Evolutionary conservation across 2,329 filamentous ascomycete species (phyloP).

Genomic region (Ophiostoma angusticollis): DNA sequence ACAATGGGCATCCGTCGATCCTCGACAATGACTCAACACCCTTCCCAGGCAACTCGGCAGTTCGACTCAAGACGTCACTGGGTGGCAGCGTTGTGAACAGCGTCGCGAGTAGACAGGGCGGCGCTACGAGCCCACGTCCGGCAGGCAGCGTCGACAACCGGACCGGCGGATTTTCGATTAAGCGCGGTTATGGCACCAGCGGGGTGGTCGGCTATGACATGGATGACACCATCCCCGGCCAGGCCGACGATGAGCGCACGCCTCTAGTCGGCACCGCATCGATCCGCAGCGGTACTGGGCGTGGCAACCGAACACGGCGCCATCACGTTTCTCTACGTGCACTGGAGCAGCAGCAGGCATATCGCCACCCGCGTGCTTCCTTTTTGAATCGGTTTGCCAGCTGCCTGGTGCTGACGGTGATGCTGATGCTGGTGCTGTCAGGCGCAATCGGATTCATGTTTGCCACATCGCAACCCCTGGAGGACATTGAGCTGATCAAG

Average conservation of each 20-base stretch:
- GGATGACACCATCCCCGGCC: slow-evolving; percentile 54
- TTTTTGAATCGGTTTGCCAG: slow-evolving; percentile 67
- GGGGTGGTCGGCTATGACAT: slow-evolving; percentile 59
- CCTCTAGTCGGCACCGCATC: slow-evolving; percentile 57
- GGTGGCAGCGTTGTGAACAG: slow-evolving; percentile 18
- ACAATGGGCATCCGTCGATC: slow-evolving; percentile 55
- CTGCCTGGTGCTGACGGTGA: slow-evolving; percentile 69
- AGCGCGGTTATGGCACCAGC: slow-evolving; percentile 14
- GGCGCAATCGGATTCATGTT: slow-evolving; percentile 81
- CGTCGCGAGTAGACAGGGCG: slow-evolving; percentile 40
- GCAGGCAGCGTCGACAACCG: slow-evolving; percentile 22
- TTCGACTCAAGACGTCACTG: slow-evolving; percentile 41
- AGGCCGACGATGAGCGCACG: slow-evolving; percentile 76
- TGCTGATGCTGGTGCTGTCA: slow-evolving; percentile 71
- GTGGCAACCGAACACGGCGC: slow-evolving; percentile 46
- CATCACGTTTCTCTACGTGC: slow-evolving; percentile 47
- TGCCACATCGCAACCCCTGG: slow-evolving; percentile 77
- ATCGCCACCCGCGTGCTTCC: slow-evolving; percentile 41
- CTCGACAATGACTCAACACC: slow-evolving; percentile 63
- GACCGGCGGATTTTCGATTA: slow-evolving; percentile 8
- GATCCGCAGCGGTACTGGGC: slow-evolving; percentile 40
- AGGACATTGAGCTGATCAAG: slow-evolving; percentile 62
- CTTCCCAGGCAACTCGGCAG: slow-evolving; percentile 49
- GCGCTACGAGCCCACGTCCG: slow-evolving; percentile 57
- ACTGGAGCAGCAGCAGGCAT: slow-evolving; percentile 61